Evolutionary conservation across 2,329 filamentous ascomycete genomes (phyloP).

Genomic region (Venturia nashicola): DNA sequence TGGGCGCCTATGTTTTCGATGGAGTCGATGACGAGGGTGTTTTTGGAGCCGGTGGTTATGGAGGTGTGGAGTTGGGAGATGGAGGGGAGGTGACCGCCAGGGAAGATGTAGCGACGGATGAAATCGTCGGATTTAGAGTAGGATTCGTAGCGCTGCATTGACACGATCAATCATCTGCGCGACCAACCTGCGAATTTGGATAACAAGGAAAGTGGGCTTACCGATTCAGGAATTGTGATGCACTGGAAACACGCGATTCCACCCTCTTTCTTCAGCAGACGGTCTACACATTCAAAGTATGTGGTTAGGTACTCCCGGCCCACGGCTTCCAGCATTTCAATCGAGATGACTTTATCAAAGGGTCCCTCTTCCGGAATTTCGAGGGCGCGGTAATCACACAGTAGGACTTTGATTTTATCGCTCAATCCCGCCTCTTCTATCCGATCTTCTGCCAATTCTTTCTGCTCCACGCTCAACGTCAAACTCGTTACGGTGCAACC

Average conservation of each 20-base stretch:
- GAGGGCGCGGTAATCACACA: conserved; percentile 57
- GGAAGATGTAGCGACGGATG: conserved; percentile 68
- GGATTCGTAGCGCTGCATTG: conserved; percentile 41
- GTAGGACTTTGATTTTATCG: conserved; percentile 49
- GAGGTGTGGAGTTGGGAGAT: conserved; percentile 52
- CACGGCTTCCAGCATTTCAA: conserved; percentile 69
- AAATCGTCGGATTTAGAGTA: conserved; percentile 60
- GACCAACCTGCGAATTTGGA: no score
- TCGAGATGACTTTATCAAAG: conserved; percentile 62
- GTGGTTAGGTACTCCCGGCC: conserved; percentile 54
- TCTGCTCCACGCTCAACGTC: conserved; percentile 58
- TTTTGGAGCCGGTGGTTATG: conserved; percentile 48
- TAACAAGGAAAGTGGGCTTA: conserved; percentile 11
- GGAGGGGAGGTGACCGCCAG: conserved; percentile 61
- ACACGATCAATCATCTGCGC: no score
- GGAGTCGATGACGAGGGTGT: conserved; percentile 51
- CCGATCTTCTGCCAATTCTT: conserved; percentile 51
- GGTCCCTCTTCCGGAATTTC: conserved; percentile 35
- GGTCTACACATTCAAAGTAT: conserved; percentile 55
- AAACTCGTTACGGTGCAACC: conserved; percentile 58
- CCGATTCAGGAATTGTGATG: conserved; percentile 61
- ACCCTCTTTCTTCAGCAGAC: conserved; percentile 51
- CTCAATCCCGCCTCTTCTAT: conserved; percentile 49
- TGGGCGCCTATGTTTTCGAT: conserved; percentile 65
- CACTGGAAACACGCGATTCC: conserved; percentile 63